phyloP scores from a whole-genome alignment of 2,329 filamentous ascomycete genomes.

The Clonostachys byssicola region DNA sequence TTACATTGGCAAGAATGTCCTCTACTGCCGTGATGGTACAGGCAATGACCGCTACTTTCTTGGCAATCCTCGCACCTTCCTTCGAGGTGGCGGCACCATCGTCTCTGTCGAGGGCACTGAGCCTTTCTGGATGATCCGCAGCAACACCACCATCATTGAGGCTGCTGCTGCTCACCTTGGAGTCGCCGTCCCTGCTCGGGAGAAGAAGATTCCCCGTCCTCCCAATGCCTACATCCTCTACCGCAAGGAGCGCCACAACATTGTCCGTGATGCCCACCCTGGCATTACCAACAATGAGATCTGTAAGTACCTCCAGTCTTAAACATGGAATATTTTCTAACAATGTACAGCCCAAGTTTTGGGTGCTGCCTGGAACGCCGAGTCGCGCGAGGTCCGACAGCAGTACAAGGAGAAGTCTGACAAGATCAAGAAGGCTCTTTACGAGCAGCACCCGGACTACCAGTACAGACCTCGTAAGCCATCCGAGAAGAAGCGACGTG shows the following conservation, averaged over 20 bases:
- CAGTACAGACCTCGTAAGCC: slow-evolving; percentile 30
- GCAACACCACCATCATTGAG: slow-evolving; percentile 1
- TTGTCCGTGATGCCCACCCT: slow-evolving; percentile 24
- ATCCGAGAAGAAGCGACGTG: slow-evolving; percentile 13
- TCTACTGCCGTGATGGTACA: slow-evolving; percentile 17
- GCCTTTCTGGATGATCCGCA: slow-evolving; percentile 13
- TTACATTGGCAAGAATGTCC: slow-evolving; percentile 11
- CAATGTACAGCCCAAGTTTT: slow-evolving; percentile 23
- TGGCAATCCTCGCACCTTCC: slow-evolving; percentile 14
- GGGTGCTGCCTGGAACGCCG: slow-evolving; percentile 27
- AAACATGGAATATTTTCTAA: background rate
- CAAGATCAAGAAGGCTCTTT: slow-evolving; percentile 19
- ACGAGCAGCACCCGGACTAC: slow-evolving; percentile 26
- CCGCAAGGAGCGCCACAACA: slow-evolving; percentile 28
- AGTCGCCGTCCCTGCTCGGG: background rate
- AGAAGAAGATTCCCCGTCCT: slow-evolving; percentile 25
- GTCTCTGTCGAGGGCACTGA: slow-evolving; percentile 4
- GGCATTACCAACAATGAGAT: slow-evolving; percentile 34
- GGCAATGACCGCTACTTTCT: slow-evolving; percentile 15
- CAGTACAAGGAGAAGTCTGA: slow-evolving; percentile 22
- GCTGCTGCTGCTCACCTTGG: background rate
- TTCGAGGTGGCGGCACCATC: background rate
- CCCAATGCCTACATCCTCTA: slow-evolving; percentile 37
- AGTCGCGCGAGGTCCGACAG: slow-evolving; percentile 18
- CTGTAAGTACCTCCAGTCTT: slow-evolving; percentile 21